Conservation (phyloP, 441 rosid genomes). For the Populus hybrid region DNA sequence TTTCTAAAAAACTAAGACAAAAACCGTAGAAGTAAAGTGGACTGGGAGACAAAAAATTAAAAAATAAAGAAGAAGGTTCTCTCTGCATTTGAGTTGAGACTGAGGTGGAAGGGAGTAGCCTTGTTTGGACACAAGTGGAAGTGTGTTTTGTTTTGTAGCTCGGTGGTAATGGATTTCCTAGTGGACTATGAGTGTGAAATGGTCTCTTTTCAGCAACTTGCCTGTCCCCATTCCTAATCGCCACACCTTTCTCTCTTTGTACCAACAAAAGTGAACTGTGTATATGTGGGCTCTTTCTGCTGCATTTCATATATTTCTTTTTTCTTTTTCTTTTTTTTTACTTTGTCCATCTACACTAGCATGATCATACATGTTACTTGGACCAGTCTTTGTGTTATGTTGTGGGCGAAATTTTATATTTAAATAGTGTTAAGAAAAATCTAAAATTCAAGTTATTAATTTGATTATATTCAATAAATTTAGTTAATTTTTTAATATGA, state of each 20-base stretch:
- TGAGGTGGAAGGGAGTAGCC: conserved; percentile 13
- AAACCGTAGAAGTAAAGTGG: no score
- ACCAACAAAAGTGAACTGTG: background rate
- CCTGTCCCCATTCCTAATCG: background rate
- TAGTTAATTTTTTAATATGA: no score
- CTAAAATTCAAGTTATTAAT: no score
- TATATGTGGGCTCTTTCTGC: background rate
- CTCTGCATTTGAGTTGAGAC: conserved; percentile 6
- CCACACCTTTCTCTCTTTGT: background rate
- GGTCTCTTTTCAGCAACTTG: conserved; percentile 11
- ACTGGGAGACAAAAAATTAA: no score
- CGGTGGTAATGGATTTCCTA: conserved; percentile 40
- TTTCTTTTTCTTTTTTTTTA: background rate
- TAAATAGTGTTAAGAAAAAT: no score
- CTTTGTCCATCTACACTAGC: background rate
- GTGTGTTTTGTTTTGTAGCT: conserved; percentile 48
- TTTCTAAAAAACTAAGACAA: no score
- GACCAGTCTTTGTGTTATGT: no score
- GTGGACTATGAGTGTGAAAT: conserved; percentile 34
- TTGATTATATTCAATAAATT: no score
- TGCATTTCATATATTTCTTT: background rate
- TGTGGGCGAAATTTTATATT: no score
- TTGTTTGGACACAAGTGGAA: conserved; percentile 2
- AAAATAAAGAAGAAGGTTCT: no score
- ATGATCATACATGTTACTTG: no score